Conservation (phyloP, 1,284 basidiomycete genomes). For the Peniophora sp. region DNA sequence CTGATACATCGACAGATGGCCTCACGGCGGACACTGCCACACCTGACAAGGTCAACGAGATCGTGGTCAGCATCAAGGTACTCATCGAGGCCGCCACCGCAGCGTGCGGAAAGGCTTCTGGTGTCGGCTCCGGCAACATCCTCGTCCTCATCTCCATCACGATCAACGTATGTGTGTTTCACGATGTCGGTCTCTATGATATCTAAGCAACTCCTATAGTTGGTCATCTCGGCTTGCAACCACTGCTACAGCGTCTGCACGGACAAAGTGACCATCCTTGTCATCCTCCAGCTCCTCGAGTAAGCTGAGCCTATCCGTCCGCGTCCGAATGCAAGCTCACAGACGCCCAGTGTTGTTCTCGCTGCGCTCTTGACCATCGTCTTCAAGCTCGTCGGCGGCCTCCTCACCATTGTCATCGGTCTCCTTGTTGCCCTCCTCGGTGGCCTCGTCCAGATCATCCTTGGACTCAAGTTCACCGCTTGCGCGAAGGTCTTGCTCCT, state of each 20-base stretch:
- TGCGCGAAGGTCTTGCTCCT: not conserved
- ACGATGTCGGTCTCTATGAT: not conserved
- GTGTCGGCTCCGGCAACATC: not conserved
- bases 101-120: not conserved
- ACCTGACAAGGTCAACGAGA: not conserved
- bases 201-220: not conserved
- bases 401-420: not conserved
- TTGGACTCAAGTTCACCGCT: not conserved
- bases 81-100: not conserved
- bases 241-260: not conserved
- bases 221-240: not conserved
- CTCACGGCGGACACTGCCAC: not conserved
- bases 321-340: not conserved
- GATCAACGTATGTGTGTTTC: not conserved
- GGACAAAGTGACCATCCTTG: not conserved
- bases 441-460: not conserved
- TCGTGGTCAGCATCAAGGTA: not conserved
- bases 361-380: not conserved
- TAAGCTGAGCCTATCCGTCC: not conserved
- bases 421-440: conserved; percentile 1
- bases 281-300: not conserved
- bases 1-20: not conserved
- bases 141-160: not conserved
- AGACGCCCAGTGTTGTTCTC: not conserved
- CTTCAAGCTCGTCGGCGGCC: not conserved